A percentile compares a stretch with the other conserved stretches of the same genome.
These are phyloP conservation scores for Cyanidiococcus yangmingshanensis DNA, from an alignment of 23 red algal species.

Conservation along the genomic window DNA sequence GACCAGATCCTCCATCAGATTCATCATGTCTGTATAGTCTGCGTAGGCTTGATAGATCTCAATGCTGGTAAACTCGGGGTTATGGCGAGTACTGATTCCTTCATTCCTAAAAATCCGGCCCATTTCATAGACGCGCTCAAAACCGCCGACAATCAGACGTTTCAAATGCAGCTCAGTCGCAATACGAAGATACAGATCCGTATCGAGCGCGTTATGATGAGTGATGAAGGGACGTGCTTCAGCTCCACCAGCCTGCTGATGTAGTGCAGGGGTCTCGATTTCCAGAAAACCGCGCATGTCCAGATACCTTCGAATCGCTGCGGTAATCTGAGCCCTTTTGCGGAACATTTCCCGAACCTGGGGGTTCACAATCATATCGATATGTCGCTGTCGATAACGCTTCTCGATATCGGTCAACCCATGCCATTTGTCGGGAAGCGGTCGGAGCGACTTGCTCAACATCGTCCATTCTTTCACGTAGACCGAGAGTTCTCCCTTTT, in stretches of 20 bases:
- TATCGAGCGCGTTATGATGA: conserved; percentile 81
- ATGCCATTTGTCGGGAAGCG: conserved; percentile 95
- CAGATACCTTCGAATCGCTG: conserved; percentile 64
- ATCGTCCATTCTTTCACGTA: conserved; percentile 63
- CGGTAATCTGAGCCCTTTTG: conserved; percentile 52
- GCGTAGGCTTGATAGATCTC: conserved; percentile 94
- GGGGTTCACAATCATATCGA: conserved; percentile 80
- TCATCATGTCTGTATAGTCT: conserved; percentile 80
- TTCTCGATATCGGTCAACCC: conserved; percentile 89
- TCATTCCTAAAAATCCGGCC: conserved; percentile 92
- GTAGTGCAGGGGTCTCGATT: conserved; percentile 82
- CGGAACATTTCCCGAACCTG: conserved; percentile 54
- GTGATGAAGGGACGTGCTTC: conserved; percentile 83
- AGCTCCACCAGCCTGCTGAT: conserved; percentile 74
- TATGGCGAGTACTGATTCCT: conserved; percentile 79
- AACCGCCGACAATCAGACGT: conserved; percentile 79
- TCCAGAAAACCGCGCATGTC: conserved; percentile 75
- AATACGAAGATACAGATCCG: conserved; percentile 68
- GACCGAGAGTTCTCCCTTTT: conserved; percentile 89
- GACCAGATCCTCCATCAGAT: conserved; percentile 74
- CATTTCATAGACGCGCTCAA: conserved; percentile 91
- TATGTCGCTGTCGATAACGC: conserved; percentile 77
- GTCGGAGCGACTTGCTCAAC: conserved; percentile 70
- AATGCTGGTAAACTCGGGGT: conserved; percentile 95
- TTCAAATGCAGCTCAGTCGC: conserved; percentile 93